A percentile compares a stretch with the other conserved stretches of the same genome.
Evolutionary conservation across 2,329 filamentous ascomycete genomes (phyloP).

Genomic region (Acephala macrosclerotiorum): DNA sequence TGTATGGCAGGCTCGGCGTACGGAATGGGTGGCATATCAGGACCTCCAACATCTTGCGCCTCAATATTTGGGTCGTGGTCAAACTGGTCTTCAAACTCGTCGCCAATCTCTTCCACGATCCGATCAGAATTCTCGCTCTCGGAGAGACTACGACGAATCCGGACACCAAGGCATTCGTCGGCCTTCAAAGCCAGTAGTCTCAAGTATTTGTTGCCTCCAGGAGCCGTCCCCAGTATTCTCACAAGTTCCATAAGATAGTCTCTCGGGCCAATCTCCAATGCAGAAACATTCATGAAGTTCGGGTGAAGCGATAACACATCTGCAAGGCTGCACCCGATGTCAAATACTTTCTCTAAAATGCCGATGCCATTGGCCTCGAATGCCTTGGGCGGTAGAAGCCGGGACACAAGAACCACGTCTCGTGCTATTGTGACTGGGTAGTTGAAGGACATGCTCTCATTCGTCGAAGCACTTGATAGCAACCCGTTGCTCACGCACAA

Average conservation of each 20-base stretch:
- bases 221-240: conserved; percentile 17
- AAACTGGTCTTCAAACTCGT: background rate
- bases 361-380: conserved; percentile 46
- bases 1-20: background rate
- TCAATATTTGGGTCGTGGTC: background rate
- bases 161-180: conserved; percentile 5
- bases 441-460: conserved; percentile 64
- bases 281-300: conserved; percentile 3
- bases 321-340: conserved; percentile 45
- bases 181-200: conserved; percentile 18
- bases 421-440: conserved; percentile 65
- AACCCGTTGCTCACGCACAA: conserved; percentile 50
- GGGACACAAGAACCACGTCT: conserved; percentile 36
- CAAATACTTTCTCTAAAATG: conserved; percentile 46
- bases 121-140: conserved; percentile 17
- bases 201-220: conserved; percentile 26
- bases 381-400: conserved; percentile 36
- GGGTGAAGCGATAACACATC: conserved; percentile 37
- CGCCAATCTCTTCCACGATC: conserved; percentile 9
- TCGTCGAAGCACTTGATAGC: conserved; percentile 62
- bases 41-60: background rate
- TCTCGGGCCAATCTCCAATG: conserved; percentile 24
- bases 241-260: conserved; percentile 29
- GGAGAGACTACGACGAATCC: conserved; percentile 10
- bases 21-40: background rate